Evolutionary conservation across 495 filamentous ascomycete genomes (phyloP).

Genomic region (Astrothelium subdiscretum): DNA sequence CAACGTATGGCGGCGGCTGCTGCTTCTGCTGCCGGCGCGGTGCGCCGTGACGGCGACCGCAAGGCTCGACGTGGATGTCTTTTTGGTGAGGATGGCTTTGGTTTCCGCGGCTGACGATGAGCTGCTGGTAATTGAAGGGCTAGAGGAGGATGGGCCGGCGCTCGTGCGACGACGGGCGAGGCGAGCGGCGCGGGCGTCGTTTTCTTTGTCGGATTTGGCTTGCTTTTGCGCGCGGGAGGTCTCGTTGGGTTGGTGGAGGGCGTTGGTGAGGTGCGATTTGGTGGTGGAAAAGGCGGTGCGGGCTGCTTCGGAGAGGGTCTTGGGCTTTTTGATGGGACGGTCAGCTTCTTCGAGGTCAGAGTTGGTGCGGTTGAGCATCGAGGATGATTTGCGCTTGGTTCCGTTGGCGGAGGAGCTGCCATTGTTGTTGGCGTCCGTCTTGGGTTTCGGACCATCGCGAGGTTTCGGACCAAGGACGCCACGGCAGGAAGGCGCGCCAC

Average conservation of each 20-base stretch:
- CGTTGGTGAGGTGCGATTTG: neutral
- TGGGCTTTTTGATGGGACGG: neutral
- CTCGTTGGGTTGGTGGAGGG: neutral
- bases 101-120: no score
- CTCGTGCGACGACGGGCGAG: neutral
- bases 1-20: neutral
- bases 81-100: neutral
- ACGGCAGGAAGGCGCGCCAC: constrained; percentile 33
- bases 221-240: neutral
- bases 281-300: neutral
- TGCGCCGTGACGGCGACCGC: neutral
- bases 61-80: neutral
- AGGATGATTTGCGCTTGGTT: neutral
- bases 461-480: constrained; percentile 28
- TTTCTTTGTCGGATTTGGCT: neutral
- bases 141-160: no score
- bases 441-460: neutral
- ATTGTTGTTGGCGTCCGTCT: neutral
- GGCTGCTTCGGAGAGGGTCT: neutral
- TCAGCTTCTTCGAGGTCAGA: neutral
- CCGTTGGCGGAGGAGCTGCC: neutral
- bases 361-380: neutral
- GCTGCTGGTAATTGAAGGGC: no score
- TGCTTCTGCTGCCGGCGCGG: neutral
- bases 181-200: neutral